Evolutionary conservation across 345 rosid genomes (phyloP), one percentile per base, ranked within the genome.

Genomic region (Acer campestre): DNA sequence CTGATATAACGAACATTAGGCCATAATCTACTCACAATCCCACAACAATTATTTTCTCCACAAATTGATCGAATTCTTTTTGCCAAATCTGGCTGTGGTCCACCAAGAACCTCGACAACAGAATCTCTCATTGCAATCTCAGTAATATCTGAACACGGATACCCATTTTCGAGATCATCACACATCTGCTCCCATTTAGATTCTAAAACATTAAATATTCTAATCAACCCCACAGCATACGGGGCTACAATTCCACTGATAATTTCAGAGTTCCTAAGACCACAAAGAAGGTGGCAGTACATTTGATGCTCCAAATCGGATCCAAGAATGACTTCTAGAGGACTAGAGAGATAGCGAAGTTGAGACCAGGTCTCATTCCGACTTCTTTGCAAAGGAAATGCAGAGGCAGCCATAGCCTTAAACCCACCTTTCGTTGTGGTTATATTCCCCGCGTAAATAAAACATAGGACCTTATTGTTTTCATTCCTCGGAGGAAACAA

Each of bases 211-310:
- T 44, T 6, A 61, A 85, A 70, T 42, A 82, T 87, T 74, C 64
- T 61, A 56, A 77, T 75, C 62, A 89, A 68, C 49, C 87, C 90
- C 27, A 61, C 8, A 0, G 86, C 90, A 82, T 87, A 84, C 0
- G 88, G 84, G 18, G 84, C 86, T 63, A 22, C 68, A 75, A 89
- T 85, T 44, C 82, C 87, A 81, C 82, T 85, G 1, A 89, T 61
- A 40, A 49, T 35, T 77, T 85, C 80, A 77, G 29, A 85, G 73
- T 75, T 71, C 70, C 83, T 70, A 59, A 89, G 86, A 56, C 85
- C 87, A 74, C 90, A 84, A 48, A 89, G 87, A 61, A 86, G 88
- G 79, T 86, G 88, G 73, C 88, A 85, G 58, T 85, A 88, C 81
- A 83, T 82, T 75, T 88, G 90, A 20, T 79, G 80, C 72, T 85